phyloP scores from a whole-genome alignment of 495 filamentous ascomycete genomes.

The Tuber umbilicatum region DNA sequence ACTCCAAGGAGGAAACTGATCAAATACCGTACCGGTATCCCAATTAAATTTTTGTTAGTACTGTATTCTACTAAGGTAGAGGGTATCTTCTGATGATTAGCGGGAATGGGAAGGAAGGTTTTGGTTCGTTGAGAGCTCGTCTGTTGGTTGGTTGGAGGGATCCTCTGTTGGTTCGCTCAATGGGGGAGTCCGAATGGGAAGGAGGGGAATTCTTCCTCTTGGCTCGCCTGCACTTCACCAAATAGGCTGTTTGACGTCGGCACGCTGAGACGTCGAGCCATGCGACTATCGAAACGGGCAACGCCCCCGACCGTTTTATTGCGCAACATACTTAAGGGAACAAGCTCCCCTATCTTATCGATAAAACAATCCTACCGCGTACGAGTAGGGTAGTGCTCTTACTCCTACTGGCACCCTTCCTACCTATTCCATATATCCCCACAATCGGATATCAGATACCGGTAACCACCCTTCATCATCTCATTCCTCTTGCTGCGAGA shows the following conservation, averaged over 20 bases:
- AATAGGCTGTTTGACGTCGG: slow-evolving; percentile 30
- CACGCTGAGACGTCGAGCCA: slow-evolving; percentile 30
- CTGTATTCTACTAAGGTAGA: slow-evolving; percentile 18
- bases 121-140: slow-evolving; percentile 23
- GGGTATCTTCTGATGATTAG: slow-evolving; percentile 7
- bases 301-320: slow-evolving; percentile 29
- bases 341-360: slow-evolving; percentile 27
- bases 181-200: slow-evolving; percentile 22
- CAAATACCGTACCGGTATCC: background rate
- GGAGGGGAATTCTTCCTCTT: slow-evolving; percentile 20
- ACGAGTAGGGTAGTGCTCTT: background rate
- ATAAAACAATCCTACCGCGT: slow-evolving; percentile 22
- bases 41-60: slow-evolving; percentile 7
- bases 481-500: background rate
- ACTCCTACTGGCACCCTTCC: background rate
- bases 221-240: slow-evolving; percentile 21
- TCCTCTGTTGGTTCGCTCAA: slow-evolving; percentile 25
- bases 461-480: background rate
- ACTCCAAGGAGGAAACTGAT: background rate
- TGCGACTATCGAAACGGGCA: slow-evolving; percentile 29
- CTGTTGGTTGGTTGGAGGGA: slow-evolving; percentile 21
- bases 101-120: background rate
- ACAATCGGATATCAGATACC: background rate
- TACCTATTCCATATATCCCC: background rate
- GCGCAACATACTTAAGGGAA: slow-evolving; percentile 24